A percentile compares a stretch with the other conserved stretches of the same genome.
These are phyloP conservation scores for Capsella rubella DNA, from an alignment of 441 rosid genomes.

Conservation along the genomic window DNA sequence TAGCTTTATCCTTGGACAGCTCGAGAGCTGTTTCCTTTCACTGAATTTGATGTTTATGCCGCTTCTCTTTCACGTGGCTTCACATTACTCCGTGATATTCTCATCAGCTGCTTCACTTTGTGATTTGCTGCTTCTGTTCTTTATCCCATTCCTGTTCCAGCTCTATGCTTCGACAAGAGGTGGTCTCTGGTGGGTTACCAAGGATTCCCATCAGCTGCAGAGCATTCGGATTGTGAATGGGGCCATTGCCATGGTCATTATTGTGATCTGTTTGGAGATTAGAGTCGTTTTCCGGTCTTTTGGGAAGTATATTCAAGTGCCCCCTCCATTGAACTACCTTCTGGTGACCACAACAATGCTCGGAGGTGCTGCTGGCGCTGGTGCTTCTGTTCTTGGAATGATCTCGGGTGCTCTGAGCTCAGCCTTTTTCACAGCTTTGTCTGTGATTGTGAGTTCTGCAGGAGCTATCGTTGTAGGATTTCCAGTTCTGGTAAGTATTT, in stretches of 20 bases:
- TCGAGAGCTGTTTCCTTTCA: constrained; percentile 86
- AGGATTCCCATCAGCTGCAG: constrained; percentile 69
- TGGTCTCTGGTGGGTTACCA: constrained; percentile 94
- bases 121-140: constrained; percentile 84
- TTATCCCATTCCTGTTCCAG: constrained; percentile 88
- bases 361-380: constrained; percentile 92
- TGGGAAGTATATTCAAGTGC: constrained; percentile 94
- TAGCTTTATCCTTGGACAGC: constrained; percentile 73
- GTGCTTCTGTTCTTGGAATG: constrained; percentile 86
- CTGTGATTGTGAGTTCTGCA: constrained; percentile 86
- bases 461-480: constrained; percentile 94
- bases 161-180: constrained; percentile 91
- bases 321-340: constrained; percentile 84
- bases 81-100: constrained; percentile 78
- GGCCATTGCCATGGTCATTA: constrained; percentile 78
- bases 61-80: constrained; percentile 80
- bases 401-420: constrained; percentile 85
- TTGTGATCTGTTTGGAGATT: constrained; percentile 87
- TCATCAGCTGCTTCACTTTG: constrained; percentile 73
- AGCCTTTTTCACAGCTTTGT: constrained; percentile 72
- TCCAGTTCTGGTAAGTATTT: constrained; percentile 80
- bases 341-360: constrained; percentile 88
- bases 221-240: constrained; percentile 85
- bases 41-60: constrained; percentile 84
- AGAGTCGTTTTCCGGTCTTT: constrained; percentile 94